Base-by-base conservation (phyloP, 2,329 filamentous ascomycete species). In the Dendrostoma leiphaemia region DNA sequence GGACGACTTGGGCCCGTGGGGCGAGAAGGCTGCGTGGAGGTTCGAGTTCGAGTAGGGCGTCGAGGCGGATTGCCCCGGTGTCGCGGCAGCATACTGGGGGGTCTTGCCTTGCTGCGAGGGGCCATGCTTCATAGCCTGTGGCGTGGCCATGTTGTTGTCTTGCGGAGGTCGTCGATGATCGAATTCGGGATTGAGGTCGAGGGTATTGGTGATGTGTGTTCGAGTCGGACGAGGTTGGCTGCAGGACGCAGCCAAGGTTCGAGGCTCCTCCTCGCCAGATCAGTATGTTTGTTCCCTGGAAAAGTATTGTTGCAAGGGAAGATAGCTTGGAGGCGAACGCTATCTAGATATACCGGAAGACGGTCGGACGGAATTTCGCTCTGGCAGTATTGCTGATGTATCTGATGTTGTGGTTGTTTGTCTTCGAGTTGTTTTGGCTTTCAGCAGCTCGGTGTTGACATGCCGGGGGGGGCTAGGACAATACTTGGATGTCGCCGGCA, bases 1-100 rank as follows among this genome's bases (percentile, higher is more conserved):
- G 49, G 84, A 87, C 8, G 82, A 84, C 48, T 77, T 75, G 9
- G 74, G 78, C 29, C 76, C 82, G 26, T 72, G 74, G 4, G 84
- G 83, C 2, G 84, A 85, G 64, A 86, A 82, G 32, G 77, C 81
- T n/a, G 77, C 75, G 48, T 80, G 76, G 10, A 58, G 52, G 38
- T 58, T 58, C 2, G 76, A 85, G 38, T 58, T 58, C 2, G 76
- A 85, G 69, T 86, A 86, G 28, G 48, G 84, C 2, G 84, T 87
- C 32, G 84, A 86, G 23, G 84, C 83, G n/a, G 84, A 86, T n/a
- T 84, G 83, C 17, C 83, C 83, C 13, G 84, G 84, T 6, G 84
- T 86, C 3, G 80, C 82, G 5, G 72, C 80, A 2, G 79, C 74
- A 54, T 82, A 79, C 17, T 75, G 77, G 4, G 76, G 77, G 3